Evolutionary conservation across 2,329 filamentous ascomycete genomes (phyloP), one percentile per base, ranked within the genome.

Genomic region (Talaromyces sp.): DNA sequence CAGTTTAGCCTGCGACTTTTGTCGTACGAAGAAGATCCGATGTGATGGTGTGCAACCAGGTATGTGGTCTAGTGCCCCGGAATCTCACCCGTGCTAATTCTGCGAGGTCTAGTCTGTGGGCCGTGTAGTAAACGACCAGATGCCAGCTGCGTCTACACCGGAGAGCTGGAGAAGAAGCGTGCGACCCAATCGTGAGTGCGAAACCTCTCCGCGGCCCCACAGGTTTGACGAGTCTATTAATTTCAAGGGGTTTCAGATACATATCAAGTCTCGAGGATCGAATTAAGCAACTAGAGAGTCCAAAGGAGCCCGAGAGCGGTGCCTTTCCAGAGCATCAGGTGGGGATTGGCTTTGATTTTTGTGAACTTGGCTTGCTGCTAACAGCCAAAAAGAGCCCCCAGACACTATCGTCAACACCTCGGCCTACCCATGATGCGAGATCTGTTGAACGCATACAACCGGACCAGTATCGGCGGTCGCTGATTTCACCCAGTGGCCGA

Each of bases 1-100:
- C 20, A 67, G 75, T 29, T 65, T 77, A 9, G 76, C 76, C 2
- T 79, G 76, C 52, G 70, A 77, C 44, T 69, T 69, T 4, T 78
- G 76, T 53, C 70, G 76, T 10, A 56, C 58, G 4, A 71, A 70
- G 49, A 78, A 79, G 58, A 66, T 77, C 40, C 73, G 74, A 43
- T 78, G 75, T 36, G 75, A 78, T 51, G 75, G 62, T 14, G 48
- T 54, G 8, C 60, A 75, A 33, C 61, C 63, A 13, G 69, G 74
- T 64, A 57, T 39, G 59, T 57, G 19, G 7, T 27, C 24, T 9
- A 50, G 4, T 16, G 24, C 14, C 3, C 40, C 55, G 60, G 53
- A 53, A 59, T 49, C 27, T 24, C 16, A 54, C 46, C 61, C 56
- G 55, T 49, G 30, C 48, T 62, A 19, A 58, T 19, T 16, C 30